A percentile compares a stretch with the other conserved stretches of the same genome.
phyloP scores from a whole-genome alignment of 768 basidiomycete species.

The Suillus americanus region DNA sequence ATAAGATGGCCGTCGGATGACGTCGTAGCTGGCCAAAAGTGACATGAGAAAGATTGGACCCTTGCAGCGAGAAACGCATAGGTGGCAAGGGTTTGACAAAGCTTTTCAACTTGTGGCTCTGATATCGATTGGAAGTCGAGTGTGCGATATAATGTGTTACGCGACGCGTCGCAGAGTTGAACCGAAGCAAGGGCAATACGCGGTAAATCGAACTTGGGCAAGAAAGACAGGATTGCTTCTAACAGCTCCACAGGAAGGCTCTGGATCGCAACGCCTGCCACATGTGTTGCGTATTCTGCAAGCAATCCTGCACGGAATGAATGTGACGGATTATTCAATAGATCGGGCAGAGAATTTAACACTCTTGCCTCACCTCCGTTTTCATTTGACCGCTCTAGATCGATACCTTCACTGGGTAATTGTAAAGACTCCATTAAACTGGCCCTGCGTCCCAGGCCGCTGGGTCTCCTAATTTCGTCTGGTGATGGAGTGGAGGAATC shows the following conservation, averaged over 20 bases:
- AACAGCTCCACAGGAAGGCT: slow-evolving; percentile 22
- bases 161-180: slow-evolving; percentile 20
- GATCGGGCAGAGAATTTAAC: slow-evolving; percentile 22
- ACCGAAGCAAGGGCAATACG: slow-evolving; percentile 25
- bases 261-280: neutral
- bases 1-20: slow-evolving; percentile 8
- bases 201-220: slow-evolving; percentile 18
- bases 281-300: neutral
- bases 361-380: slow-evolving; percentile 1
- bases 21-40: slow-evolving; percentile 20
- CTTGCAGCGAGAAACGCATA: slow-evolving; percentile 21
- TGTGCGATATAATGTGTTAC: slow-evolving; percentile 22
- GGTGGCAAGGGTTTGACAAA: slow-evolving; percentile 21
- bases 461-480: slow-evolving; percentile 33
- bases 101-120: slow-evolving; percentile 14
- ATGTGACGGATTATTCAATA: slow-evolving; percentile 10
- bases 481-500: slow-evolving; percentile 22
- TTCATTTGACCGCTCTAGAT: neutral
- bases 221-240: slow-evolving; percentile 19
- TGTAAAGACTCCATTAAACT: slow-evolving; percentile 22
- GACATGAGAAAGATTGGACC: slow-evolving; percentile 24
- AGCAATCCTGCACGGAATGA: neutral
- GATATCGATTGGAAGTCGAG: slow-evolving; percentile 19
- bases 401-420: slow-evolving; percentile 11
- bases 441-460: slow-evolving; percentile 30